Conservation (phyloP, 129 eudicot genomes). For the Deinandra increscens region DNA sequence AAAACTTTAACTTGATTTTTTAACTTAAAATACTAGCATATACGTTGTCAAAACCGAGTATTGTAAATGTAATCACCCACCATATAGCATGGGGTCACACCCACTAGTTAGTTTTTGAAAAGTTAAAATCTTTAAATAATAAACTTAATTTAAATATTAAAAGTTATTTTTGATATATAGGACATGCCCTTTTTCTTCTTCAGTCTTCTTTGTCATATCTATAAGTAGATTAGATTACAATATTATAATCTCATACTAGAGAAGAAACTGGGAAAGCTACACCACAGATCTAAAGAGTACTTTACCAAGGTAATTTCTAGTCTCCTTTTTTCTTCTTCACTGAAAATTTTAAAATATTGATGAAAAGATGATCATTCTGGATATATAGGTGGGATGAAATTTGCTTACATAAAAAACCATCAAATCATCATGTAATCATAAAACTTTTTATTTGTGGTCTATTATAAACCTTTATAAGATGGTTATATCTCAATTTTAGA, state of each 20-base stretch:
- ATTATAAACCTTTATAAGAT: not conserved
- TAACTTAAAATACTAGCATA: too few species aligned
- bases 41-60: too few species aligned
- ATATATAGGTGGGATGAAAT: not conserved
- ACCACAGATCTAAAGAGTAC: constrained; percentile 6
- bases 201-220: constrained; percentile 28
- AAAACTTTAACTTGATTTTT: too few species aligned
- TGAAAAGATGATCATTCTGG: not conserved
- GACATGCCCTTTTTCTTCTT: constrained; percentile 6
- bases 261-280: constrained; percentile 6
- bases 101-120: too few species aligned
- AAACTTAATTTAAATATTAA: too few species aligned
- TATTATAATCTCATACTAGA: constrained; percentile 4
- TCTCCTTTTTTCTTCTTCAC: not conserved
- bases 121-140: too few species aligned
- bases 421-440: not conserved
- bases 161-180: too few species aligned
- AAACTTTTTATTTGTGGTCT: not conserved
- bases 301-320: constrained; percentile 23
- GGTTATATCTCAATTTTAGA: not conserved
- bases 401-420: not conserved
- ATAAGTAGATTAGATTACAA: constrained; percentile 18
- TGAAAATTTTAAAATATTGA: not conserved
- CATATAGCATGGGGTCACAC: too few species aligned
- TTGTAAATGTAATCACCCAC: too few species aligned